Evolutionary conservation across 1,284 basidiomycete species (phyloP).

Genomic region (Bjerkandera adusta): DNA sequence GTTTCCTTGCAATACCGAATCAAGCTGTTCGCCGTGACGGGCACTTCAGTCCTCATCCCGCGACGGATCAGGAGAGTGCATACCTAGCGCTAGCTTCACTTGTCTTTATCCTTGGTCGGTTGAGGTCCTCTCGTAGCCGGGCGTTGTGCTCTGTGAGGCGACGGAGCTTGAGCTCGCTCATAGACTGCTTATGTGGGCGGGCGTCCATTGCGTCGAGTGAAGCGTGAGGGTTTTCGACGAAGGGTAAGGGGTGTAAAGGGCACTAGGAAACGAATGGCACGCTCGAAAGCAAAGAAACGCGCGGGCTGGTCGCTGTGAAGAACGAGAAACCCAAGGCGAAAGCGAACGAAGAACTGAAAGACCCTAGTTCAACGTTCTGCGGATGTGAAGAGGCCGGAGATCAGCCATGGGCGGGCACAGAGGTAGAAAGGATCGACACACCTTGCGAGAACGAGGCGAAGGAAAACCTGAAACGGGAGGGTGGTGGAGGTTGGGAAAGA

Average conservation of each 20-base stretch:
- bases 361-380: constrained; percentile 2
- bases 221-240: neutral
- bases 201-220: constrained; percentile 25
- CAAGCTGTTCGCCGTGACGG: constrained; percentile 50
- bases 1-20: constrained; percentile 76
- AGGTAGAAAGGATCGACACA: neutral
- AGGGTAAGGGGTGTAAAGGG: constrained; percentile 8
- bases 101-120: constrained; percentile 69
- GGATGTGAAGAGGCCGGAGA: neutral
- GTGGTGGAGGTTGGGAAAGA: constrained; percentile 4
- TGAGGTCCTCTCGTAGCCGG: constrained; percentile 73
- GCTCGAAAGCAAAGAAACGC: constrained; percentile 1
- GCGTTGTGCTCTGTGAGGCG: constrained; percentile 80
- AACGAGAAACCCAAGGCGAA: constrained; percentile 5
- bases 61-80: constrained; percentile 17
- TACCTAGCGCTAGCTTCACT: constrained; percentile 76
- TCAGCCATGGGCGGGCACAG: neutral
- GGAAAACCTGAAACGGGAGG: constrained; percentile 5
- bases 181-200: constrained; percentile 52
- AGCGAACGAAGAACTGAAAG: constrained; percentile 9
- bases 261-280: too few species aligned
- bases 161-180: constrained; percentile 84
- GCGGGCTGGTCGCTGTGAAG: neutral
- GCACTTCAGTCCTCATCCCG: neutral
- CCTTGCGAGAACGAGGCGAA: constrained; percentile 3